Evolutionary conservation across 495 filamentous ascomycete species (phyloP).

Genomic region (Xeromyces bisporus): DNA sequence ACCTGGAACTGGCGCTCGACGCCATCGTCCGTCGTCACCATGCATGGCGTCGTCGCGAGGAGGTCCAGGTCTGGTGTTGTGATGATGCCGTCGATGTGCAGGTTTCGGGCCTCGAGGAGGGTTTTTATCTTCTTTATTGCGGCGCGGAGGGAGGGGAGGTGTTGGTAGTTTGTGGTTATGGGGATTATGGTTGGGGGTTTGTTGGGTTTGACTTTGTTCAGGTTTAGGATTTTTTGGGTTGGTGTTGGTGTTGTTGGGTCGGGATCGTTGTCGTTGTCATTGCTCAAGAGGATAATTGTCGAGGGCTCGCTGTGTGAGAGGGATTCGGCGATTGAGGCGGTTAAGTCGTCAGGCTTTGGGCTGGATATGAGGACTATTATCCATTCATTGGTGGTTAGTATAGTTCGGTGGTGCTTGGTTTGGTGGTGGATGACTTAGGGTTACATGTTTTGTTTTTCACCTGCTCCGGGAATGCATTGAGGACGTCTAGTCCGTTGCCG

Average conservation of each 20-base stretch:
- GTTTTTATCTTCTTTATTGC: conserved; percentile 7
- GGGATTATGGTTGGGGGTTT: conserved; percentile 9
- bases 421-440: conserved; percentile 3
- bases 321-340: conserved; percentile 8
- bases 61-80: conserved; percentile 9
- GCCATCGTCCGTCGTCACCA: conserved; percentile 8
- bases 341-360: conserved; percentile 5
- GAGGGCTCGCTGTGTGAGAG: conserved; percentile 20
- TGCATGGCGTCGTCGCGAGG: conserved; percentile 7
- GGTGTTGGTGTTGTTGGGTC: too few relatives aligned
- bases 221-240: conserved; percentile 19
- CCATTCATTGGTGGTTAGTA: too few relatives aligned
- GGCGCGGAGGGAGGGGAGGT: conserved; percentile 5
- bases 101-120: conserved; percentile 4
- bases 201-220: conserved; percentile 23
- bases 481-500: conserved; percentile 15
- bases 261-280: too few relatives aligned
- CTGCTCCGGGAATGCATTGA: conserved; percentile 17
- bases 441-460: conserved; percentile 25
- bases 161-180: conserved; percentile 6
- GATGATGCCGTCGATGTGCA: conserved; percentile 11
- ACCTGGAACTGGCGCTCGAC: conserved; percentile 12
- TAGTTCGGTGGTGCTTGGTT: too few relatives aligned
- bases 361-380: conserved; percentile 8
- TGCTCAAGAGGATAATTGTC: conserved; percentile 25